Evolutionary conservation across 2,329 filamentous ascomycete species (phyloP).

Genomic region (Leptoxyphium fumago): DNA sequence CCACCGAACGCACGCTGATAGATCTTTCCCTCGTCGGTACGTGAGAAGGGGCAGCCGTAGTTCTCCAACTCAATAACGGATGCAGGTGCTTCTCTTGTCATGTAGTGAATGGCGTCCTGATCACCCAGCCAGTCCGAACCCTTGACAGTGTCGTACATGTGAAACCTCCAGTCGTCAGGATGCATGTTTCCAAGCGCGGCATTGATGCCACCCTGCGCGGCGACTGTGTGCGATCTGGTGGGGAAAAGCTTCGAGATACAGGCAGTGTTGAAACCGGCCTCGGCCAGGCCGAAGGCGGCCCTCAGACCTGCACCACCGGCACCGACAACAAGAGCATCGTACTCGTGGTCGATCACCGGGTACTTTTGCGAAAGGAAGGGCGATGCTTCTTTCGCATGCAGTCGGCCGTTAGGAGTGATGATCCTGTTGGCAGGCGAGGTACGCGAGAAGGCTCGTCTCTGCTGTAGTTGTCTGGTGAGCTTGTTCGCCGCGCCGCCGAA

Average conservation of each 20-base stretch:
- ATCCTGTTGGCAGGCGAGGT: constrained; percentile 72
- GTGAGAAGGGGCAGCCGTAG: constrained; percentile 91
- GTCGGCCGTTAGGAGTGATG: constrained; percentile 60
- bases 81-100: constrained; percentile 85
- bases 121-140: constrained; percentile 95
- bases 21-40: constrained; percentile 93
- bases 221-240: constrained; percentile 72
- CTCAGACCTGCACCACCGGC: constrained; percentile 70
- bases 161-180: constrained; percentile 96
- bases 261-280: constrained; percentile 79
- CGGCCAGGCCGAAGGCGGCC: constrained; percentile 71
- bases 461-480: constrained; percentile 27
- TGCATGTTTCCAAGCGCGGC: constrained; percentile 90
- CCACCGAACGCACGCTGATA: constrained; percentile 98
- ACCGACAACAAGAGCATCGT: constrained; percentile 90
- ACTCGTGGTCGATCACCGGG: constrained; percentile 96
- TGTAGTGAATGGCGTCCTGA: constrained; percentile 96
- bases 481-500: constrained; percentile 16
- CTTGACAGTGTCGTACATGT: constrained; percentile 99
- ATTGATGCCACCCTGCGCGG: constrained; percentile 66
- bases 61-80: constrained; percentile 92
- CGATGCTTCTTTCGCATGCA: constrained; percentile 87
- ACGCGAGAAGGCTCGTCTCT: constrained; percentile 64
- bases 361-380: constrained; percentile 81
- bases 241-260: constrained; percentile 80